These are phyloP conservation scores for Pythium diclinum DNA, from an alignment of 352 stramenopile species.

Conservation along the genomic window DNA sequence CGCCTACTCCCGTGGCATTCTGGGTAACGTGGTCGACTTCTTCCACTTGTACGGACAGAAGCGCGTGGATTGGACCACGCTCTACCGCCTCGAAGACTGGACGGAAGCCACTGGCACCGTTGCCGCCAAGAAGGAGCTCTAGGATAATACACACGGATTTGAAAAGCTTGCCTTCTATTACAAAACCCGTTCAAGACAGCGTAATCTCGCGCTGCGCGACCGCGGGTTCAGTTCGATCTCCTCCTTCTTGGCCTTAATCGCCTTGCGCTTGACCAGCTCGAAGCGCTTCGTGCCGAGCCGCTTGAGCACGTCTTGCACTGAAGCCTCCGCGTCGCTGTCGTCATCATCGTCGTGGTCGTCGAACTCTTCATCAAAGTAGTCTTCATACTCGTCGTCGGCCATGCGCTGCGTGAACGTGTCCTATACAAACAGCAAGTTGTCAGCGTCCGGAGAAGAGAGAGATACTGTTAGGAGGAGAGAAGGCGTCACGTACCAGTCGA, in stretches of 20 bases:
- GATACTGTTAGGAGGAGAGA: too few species aligned
- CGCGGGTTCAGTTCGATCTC: constrained; percentile 66
- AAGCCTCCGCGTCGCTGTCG: constrained; percentile 18
- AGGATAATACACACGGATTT: constrained; percentile 31
- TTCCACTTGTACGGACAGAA: constrained; percentile 36
- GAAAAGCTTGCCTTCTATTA: constrained; percentile 22
- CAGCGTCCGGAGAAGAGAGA: too few species aligned
- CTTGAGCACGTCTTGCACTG: constrained; percentile 11
- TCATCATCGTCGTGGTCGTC: constrained; percentile 19
- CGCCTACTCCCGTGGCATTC: constrained; percentile 54
- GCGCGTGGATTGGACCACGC: constrained; percentile 49
- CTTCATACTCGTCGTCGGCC: constrained; percentile 25
- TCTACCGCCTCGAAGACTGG: constrained; percentile 64
- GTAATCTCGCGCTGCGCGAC: constrained; percentile 65
- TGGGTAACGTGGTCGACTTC: constrained; percentile 64
- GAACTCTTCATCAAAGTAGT: constrained; percentile 28
- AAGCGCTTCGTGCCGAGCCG: constrained; percentile 42
- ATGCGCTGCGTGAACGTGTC: constrained; percentile 15
- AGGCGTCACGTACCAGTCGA: constrained; percentile 35
- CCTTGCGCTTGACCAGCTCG: constrained; percentile 58
- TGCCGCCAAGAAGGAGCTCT: constrained; percentile 9
- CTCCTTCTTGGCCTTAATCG: constrained; percentile 57
- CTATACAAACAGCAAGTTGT: constrained; percentile 1
- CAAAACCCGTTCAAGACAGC: constrained; percentile 60
- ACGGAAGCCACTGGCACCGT: constrained; percentile 4